Evolutionary conservation across 768 basidiomycete genomes (phyloP).

Genomic region (Boletus vermiculosoides): DNA sequence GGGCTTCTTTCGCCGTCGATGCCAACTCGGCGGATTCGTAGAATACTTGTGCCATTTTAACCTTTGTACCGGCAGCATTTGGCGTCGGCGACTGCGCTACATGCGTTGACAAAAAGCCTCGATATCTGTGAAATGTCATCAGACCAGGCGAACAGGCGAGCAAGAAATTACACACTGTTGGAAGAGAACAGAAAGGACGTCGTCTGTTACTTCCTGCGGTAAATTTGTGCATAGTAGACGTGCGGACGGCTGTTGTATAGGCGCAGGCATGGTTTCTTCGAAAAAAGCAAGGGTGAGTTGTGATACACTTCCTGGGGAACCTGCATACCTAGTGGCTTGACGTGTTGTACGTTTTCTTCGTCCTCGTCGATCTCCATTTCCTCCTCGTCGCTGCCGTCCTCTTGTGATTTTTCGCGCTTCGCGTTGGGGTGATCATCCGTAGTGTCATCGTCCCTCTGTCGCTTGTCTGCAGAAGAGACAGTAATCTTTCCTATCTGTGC

Average conservation of each 20-base stretch:
- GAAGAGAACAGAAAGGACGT: constrained; percentile 83
- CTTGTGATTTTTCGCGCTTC: constrained; percentile 71
- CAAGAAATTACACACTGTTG: constrained; percentile 68
- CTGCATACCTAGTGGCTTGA: constrained; percentile 47
- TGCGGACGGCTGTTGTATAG: constrained; percentile 54
- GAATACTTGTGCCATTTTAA: constrained; percentile 78
- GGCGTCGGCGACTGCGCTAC: constrained; percentile 69
- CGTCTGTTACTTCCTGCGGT: constrained; percentile 86
- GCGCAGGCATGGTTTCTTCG: constrained; percentile 43
- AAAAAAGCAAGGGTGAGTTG: constrained; percentile 18
- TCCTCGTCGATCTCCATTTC: constrained; percentile 97
- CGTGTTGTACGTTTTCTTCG: constrained; percentile 53
- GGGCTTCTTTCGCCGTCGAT: constrained; percentile 71
- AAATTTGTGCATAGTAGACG: constrained; percentile 80
- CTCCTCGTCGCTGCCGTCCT: constrained; percentile 67
- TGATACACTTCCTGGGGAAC: constrained; percentile 5
- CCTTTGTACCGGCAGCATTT: constrained; percentile 58
- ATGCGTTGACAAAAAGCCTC: constrained; percentile 73
- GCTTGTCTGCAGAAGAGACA: constrained; percentile 51
- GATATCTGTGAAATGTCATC: constrained; percentile 53
- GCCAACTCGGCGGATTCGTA: constrained; percentile 79
- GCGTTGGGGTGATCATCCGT: constrained; percentile 51
- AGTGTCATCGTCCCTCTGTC: constrained; percentile 61
- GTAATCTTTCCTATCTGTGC: constrained; percentile 39
- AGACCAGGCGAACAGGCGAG: not conserved